phyloP scores from a whole-genome alignment of 1,284 basidiomycete species.

The Volvariella volvacea region DNA sequence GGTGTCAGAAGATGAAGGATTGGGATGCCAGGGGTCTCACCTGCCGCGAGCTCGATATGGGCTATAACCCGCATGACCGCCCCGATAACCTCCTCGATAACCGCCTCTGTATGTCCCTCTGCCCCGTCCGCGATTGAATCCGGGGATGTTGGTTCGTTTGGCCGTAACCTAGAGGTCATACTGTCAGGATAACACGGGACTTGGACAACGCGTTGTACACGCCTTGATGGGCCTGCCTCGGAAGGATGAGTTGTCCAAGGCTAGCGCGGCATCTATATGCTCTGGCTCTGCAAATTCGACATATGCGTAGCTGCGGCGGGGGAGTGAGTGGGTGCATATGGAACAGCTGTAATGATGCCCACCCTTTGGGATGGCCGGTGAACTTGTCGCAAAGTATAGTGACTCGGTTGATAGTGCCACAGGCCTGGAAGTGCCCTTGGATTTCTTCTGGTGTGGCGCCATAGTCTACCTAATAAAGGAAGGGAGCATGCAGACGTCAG shows the following conservation, averaged over 20 bases:
- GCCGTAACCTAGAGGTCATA: conserved; percentile 63
- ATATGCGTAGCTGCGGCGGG: conserved; percentile 81
- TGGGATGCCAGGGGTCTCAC: conserved; percentile 30
- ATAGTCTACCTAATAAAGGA: conserved; percentile 82
- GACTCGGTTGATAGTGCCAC: conserved; percentile 97
- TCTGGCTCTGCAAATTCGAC: conserved; percentile 98
- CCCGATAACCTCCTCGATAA: conserved; percentile 64
- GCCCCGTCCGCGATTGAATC: conserved; percentile 74
- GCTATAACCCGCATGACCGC: conserved; percentile 53
- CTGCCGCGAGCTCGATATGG: conserved; percentile 79
- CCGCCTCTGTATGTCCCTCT: conserved; percentile 64
- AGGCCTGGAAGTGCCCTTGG: conserved; percentile 95
- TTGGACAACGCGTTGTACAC: conserved; percentile 13
- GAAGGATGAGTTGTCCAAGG: conserved; percentile 96
- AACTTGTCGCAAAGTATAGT: conserved; percentile 99
- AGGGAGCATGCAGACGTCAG: conserved; percentile 5
- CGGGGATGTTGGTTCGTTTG: conserved; percentile 91
- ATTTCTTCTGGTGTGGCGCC: conserved; percentile 97
- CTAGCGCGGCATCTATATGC: conserved; percentile 85
- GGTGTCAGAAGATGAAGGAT: conserved; percentile 7
- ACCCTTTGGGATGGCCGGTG: conserved; percentile 99
- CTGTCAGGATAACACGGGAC: background rate
- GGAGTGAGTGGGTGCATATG: background rate
- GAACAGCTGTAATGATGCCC: conserved; percentile 18
- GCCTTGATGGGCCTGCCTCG: conserved; percentile 91